Percentiles rank a stretch among this genome's conserved stretches.
Conservation (phyloP, 805 yeast species). For the Starmerella vaccinii region DNA sequence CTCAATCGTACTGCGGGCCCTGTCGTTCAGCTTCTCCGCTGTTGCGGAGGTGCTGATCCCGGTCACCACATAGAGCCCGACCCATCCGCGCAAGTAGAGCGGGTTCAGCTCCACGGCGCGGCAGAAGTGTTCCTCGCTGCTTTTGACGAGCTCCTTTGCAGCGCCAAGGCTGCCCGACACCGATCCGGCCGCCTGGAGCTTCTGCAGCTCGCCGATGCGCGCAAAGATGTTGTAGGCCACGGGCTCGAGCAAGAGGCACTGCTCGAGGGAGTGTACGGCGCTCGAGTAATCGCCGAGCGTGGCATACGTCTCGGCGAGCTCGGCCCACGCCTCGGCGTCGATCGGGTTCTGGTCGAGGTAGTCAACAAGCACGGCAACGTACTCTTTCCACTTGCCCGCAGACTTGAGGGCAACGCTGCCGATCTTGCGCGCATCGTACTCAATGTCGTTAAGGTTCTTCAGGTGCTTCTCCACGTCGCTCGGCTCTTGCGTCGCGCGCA, state of each 20-base stretch:
- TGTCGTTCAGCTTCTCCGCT: constrained; percentile 28
- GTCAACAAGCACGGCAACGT: constrained; percentile 44
- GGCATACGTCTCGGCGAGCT: constrained; percentile 56
- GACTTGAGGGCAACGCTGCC: constrained; percentile 27
- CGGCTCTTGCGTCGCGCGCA: constrained; percentile 45
- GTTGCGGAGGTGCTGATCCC: background rate
- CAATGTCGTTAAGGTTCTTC: constrained; percentile 14
- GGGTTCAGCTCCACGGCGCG: constrained; percentile 72
- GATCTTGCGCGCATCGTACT: constrained; percentile 29
- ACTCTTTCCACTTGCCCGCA: constrained; percentile 32
- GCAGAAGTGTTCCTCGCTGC: constrained; percentile 40
- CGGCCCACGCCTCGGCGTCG: constrained; percentile 72
- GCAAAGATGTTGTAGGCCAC: constrained; percentile 57
- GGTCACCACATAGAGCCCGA: constrained; percentile 41
- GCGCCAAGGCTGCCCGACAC: constrained; percentile 17
- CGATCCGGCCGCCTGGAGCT: constrained; percentile 23
- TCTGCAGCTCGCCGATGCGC: constrained; percentile 46
- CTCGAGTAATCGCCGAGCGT: constrained; percentile 52
- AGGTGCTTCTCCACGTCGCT: constrained; percentile 34
- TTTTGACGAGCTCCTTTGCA: constrained; percentile 22
- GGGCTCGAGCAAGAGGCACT: constrained; percentile 58
- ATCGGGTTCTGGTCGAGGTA: constrained; percentile 57
- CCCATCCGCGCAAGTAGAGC: constrained; percentile 61
- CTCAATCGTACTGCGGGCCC: constrained; percentile 34
- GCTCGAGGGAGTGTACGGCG: constrained; percentile 59